Conservation (phyloP, 495 filamentous ascomycete species). For the Penicillium fimorum region DNA sequence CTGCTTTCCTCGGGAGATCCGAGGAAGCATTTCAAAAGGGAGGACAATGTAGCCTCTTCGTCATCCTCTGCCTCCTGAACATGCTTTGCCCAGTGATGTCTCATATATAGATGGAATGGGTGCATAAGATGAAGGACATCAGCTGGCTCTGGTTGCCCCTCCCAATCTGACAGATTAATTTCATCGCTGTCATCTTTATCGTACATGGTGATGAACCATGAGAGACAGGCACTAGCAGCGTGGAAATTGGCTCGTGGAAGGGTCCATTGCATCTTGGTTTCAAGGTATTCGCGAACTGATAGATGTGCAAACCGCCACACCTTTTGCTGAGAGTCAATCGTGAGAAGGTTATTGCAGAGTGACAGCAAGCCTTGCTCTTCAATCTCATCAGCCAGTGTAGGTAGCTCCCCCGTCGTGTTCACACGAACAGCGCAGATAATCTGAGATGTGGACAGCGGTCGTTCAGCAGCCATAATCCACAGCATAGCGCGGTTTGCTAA, state of each 20-base stretch:
- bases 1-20: constrained; percentile 29
- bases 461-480: constrained; percentile 34
- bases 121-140: constrained; percentile 10
- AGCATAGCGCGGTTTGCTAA: constrained; percentile 33
- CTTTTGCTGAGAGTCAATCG: constrained; percentile 24
- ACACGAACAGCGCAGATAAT: constrained; percentile 17
- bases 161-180: neutral
- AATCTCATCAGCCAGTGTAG: constrained; percentile 10
- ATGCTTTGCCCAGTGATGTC: constrained; percentile 28
- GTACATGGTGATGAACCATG: neutral
- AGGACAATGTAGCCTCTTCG: constrained; percentile 10
- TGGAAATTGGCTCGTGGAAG: constrained; percentile 11
- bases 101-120: constrained; percentile 24
- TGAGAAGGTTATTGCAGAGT: constrained; percentile 31
- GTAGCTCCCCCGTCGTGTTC: constrained; percentile 1
- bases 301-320: constrained; percentile 35
- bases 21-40: constrained; percentile 30
- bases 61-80: constrained; percentile 17
- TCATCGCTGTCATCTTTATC: neutral
- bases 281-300: constrained; percentile 31
- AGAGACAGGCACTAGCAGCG: constrained; percentile 18
- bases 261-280: constrained; percentile 11
- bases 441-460: constrained; percentile 19
- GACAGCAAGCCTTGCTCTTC: constrained; percentile 22
- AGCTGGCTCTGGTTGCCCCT: neutral